Percentiles rank a stretch among this genome's conserved stretches.
These are phyloP conservation scores for Geotrichum klebahnii DNA, from an alignment of 1,139 yeast species.

Conservation along the genomic window DNA sequence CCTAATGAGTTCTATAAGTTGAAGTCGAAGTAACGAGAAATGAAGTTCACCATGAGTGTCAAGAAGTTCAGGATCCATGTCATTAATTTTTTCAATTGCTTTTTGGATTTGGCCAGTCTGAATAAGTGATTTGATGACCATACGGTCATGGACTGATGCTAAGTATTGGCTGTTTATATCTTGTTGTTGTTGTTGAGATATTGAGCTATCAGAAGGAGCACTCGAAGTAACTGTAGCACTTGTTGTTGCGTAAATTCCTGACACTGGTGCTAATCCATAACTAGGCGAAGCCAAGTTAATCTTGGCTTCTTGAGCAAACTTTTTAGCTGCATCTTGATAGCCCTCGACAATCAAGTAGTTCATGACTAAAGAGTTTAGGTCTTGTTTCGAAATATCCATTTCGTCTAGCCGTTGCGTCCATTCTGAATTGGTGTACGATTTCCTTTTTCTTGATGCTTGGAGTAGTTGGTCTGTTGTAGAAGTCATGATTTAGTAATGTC, in stretches of 20 bases:
- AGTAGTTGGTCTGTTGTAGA: not conserved
- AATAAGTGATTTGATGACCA: constrained; percentile 37
- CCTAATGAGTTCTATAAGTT: constrained; percentile 42
- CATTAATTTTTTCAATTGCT: constrained; percentile 42
- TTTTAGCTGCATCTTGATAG: constrained; percentile 39
- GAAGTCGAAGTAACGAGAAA: constrained; percentile 40
- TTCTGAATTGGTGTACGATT: constrained; percentile 28
- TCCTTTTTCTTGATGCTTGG: constrained; percentile 9
- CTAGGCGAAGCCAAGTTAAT: constrained; percentile 23
- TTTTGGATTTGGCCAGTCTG: constrained; percentile 37
- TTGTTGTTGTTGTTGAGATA: not conserved
- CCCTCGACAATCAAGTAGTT: constrained; percentile 43
- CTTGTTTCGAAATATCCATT: constrained; percentile 30
- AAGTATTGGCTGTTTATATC: not conserved
- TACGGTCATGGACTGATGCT: constrained; percentile 33
- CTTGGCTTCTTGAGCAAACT: constrained; percentile 40
- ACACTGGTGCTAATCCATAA: not conserved
- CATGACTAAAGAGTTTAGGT: constrained; percentile 39
- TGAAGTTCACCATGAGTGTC: constrained; percentile 39
- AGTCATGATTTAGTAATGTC: not conserved
- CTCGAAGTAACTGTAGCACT: too few relatives aligned
- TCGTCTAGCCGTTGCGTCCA: constrained; percentile 32
- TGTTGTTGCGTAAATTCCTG: not conserved
- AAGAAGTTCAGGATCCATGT: constrained; percentile 40
- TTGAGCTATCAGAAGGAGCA: not conserved